These are phyloP conservation scores for Tulasnella sp. DNA, from an alignment of 768 basidiomycete species.

Conservation along the genomic window DNA sequence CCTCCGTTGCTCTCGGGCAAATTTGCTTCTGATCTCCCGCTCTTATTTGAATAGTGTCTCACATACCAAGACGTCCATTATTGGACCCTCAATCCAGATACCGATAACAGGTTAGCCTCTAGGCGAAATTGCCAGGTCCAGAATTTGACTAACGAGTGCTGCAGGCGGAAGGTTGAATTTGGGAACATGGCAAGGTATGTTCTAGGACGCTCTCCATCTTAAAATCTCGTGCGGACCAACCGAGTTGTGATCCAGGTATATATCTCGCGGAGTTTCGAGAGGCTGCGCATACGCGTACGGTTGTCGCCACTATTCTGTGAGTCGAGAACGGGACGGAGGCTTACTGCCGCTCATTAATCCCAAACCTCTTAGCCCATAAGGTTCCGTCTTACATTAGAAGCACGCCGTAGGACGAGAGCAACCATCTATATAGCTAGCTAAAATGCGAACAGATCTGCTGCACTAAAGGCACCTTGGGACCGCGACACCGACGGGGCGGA, in stretches of 20 bases:
- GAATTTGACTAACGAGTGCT: not conserved
- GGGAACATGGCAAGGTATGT: constrained; percentile 89
- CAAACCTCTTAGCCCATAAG: not conserved
- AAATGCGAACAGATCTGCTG: not conserved
- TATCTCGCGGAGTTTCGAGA: constrained; percentile 87
- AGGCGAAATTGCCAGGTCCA: not conserved
- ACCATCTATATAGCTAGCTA: not conserved
- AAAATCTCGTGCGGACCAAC: not conserved
- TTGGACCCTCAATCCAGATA: constrained; percentile 80
- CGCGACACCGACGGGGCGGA: constrained; percentile 42
- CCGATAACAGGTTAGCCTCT: constrained; percentile 74
- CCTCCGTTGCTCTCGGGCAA: constrained; percentile 26
- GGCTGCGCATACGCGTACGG: constrained; percentile 60
- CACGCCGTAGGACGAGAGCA: not conserved
- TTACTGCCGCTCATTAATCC: not conserved
- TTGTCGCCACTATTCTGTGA: constrained; percentile 84
- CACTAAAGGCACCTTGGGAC: constrained; percentile 41
- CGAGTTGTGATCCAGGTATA: constrained; percentile 55
- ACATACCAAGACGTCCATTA: constrained; percentile 85
- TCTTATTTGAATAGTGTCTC: constrained; percentile 61
- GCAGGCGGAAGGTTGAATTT: constrained; percentile 59
- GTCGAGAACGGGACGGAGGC: constrained; percentile 38
- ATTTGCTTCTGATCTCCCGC: not conserved
- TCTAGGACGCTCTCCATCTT: not conserved
- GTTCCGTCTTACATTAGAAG: not conserved